Percentiles rank a stretch among this genome's conserved stretches.
These are phyloP conservation scores for Quercus berberidifolia DNA, from an alignment of 306 rosid species.

Conservation along the genomic window DNA sequence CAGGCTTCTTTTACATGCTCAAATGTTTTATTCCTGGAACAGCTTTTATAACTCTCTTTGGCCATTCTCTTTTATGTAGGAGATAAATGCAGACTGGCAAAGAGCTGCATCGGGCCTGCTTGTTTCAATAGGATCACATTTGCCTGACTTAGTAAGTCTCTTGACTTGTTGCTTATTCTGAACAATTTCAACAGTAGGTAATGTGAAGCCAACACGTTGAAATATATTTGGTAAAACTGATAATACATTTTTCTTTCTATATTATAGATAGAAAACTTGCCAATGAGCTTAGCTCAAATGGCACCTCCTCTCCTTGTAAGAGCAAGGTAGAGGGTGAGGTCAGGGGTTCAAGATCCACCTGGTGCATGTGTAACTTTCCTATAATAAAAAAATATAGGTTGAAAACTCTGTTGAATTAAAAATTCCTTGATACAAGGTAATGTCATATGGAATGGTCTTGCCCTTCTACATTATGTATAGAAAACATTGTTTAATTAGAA, in stretches of 20 bases:
- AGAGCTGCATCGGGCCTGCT: slow-evolving; percentile 85
- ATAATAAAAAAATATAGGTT: not conserved
- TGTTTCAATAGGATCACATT: slow-evolving; percentile 87
- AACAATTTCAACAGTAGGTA: not conserved
- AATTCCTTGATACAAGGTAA: not conserved
- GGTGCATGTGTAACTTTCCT: too few relatives aligned
- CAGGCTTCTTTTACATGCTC: slow-evolving; percentile 4
- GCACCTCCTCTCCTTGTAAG: too few relatives aligned
- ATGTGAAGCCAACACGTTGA: not conserved
- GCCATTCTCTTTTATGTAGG: slow-evolving; percentile 48
- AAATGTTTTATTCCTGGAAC: not conserved
- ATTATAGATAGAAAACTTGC: not conserved
- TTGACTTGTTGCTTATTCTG: not conserved
- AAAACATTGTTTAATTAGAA: not conserved
- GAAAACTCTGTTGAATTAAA: not conserved
- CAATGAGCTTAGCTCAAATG: too few relatives aligned
- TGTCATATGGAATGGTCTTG: not conserved
- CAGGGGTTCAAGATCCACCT: too few relatives aligned
- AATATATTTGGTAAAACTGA: not conserved
- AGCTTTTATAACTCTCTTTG: slow-evolving; percentile 7
- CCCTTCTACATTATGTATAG: not conserved
- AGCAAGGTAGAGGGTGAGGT: too few relatives aligned
- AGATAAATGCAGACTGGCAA: slow-evolving; percentile 86
- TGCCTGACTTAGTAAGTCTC: slow-evolving; percentile 85
- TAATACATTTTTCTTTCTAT: not conserved